Percentiles rank a stretch among this genome's conserved stretches.
Conservation (phyloP, 768 basidiomycete genomes). For the Xanthoconium stramineum region DNA sequence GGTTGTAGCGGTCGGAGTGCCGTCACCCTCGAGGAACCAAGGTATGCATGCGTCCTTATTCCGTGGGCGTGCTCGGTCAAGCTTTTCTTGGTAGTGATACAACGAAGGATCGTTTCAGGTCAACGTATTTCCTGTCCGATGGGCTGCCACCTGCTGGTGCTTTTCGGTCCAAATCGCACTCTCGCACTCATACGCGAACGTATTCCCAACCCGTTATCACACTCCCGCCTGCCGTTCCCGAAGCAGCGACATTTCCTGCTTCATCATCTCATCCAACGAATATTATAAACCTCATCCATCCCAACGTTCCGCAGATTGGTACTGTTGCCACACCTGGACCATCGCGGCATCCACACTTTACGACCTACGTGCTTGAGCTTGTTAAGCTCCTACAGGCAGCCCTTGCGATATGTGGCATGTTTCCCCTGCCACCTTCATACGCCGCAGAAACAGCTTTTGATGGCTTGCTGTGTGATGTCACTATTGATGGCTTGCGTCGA, state of each 20-base stretch:
- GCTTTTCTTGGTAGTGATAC: slow-evolving; percentile 50
- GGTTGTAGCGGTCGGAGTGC: slow-evolving; percentile 78
- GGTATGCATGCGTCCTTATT: slow-evolving; percentile 31
- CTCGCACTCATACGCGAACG: slow-evolving; percentile 28
- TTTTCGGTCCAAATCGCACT: slow-evolving; percentile 29
- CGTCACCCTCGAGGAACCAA: slow-evolving; percentile 74
- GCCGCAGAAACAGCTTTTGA: slow-evolving; percentile 35
- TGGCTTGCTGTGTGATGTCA: slow-evolving; percentile 75
- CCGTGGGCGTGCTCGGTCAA: slow-evolving; percentile 4
- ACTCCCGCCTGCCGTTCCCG: slow-evolving; percentile 21
- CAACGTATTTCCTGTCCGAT: slow-evolving; percentile 61
- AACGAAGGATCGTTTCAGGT: slow-evolving; percentile 77
- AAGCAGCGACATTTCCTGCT: slow-evolving; percentile 23
- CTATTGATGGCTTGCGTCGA: slow-evolving; percentile 63
- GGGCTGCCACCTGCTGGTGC: slow-evolving; percentile 17
- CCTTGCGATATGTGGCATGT: slow-evolving; percentile 70
- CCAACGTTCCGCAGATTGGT: slow-evolving; percentile 15
- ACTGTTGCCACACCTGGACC: slow-evolving; percentile 3
- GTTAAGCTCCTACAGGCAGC: slow-evolving; percentile 72
- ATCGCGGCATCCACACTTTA: slow-evolving; percentile 45
- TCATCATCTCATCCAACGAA: slow-evolving; percentile 21
- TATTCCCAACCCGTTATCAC: slow-evolving; percentile 27
- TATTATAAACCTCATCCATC: slow-evolving; percentile 11
- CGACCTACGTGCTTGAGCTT: slow-evolving; percentile 67
- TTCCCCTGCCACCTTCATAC: slow-evolving; percentile 29